Evolutionary conservation across 2,329 filamentous ascomycete genomes (phyloP), one percentile per base, ranked within the genome.

Genomic region (Calonectria montana): DNA sequence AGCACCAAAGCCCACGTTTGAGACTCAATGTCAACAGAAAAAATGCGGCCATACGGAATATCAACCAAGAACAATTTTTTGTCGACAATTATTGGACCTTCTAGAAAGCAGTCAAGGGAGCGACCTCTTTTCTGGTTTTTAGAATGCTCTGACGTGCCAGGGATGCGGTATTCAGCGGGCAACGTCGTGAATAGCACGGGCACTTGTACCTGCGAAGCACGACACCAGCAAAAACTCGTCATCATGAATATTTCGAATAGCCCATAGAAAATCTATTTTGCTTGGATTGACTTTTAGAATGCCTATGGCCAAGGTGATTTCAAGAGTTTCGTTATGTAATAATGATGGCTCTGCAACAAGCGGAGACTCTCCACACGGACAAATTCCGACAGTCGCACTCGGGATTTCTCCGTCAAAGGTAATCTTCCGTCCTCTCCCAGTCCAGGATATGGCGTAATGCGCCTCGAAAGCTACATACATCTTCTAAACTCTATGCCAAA

Each of bases 121-220:
- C 67, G 50, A 1, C 63, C 71, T 59, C 71, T 45, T 59, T 73
- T 73, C 48, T 73, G 71, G 57, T 73, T 73, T 47, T 55, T 53
- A 16, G 62, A 73, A 35, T 73, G 71, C 18, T 73, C 71, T 3
- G 67, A 70, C 1, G n/a, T 37, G 16, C 71, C 67, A 2, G 59
- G 39, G 2, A 37, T 67, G 47, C 67, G 61, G 55, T 43, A 70
- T 21, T 48, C 25, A 13, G 70, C 4, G n/a, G 70, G 70, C 7
- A 73, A 67, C 8, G 45, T 25, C n/a, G 62, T 53, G 0, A 65
- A 29, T 5, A 50, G 2, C 10, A n/a, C 8, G 6, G 62, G 62
- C 1, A 37, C 18, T 23, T 53, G 27, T 18, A 15, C 29, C 15
- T 29, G 27, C 6, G 41, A n/a, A n/a, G 12, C 47, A 31, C 27